Base-by-base conservation (phyloP, 768 basidiomycete genomes). In the Suillus ampliporus region DNA sequence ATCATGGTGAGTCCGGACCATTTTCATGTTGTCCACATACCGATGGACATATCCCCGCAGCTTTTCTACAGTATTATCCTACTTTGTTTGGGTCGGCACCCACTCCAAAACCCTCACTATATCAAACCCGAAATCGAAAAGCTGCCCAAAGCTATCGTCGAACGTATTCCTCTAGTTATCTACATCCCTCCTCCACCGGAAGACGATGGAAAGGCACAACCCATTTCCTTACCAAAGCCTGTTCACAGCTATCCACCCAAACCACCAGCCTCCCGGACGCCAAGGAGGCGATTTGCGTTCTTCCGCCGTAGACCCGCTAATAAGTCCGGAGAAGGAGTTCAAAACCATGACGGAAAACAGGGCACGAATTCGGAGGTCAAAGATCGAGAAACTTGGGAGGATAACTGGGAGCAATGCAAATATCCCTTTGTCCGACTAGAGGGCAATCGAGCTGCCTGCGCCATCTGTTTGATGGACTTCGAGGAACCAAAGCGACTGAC, bases 391-490 rank as follows among this genome's bases (percentile, higher is more conserved):
- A 82, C 83, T 15, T 94, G 91, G 90, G 89, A 93, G 67, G 89
- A 89, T 59, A 81, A 86, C 57, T 95, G 91, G 89, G 92, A 92
- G 68, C 80, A 83, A 47, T 83, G 85, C 43, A 87, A 88, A 57
- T 90, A 90, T 73, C 92, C 93, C 2, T 94, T 94, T 73, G 90
- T 95, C 40, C 78, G 89, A 47, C 80, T 95, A 41, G 91, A 93
- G 67, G 89, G 86, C 26, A 92, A 94, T 70, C 88, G 92, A 58
- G 93, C 93, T 5, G 85, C 89, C 17, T 94, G 92, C 73, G 90
- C 91, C 28, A 91, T 94, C 59, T 94, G 93, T 72, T 77, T 94
- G 66, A 82, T 90, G 83, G 92, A 94, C 73, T 95, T 93, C 65
- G 90, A 90, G 66, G 90, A 89, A 73, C 92, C 92, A 17, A 82